phyloP scores from a whole-genome alignment of 257 asterid species.

The Osmanthus fragrans region DNA sequence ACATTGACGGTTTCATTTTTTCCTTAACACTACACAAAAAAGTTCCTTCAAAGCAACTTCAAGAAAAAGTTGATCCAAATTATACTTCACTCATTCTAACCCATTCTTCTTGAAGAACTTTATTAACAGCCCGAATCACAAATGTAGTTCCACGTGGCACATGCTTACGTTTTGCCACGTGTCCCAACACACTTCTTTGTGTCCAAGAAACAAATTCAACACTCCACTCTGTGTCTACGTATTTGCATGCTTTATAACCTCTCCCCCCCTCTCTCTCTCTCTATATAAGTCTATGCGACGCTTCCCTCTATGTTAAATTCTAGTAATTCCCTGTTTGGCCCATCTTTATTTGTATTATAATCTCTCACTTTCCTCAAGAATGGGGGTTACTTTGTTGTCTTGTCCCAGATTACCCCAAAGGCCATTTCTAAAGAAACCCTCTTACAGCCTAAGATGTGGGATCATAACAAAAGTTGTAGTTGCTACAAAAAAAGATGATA shows the following conservation, averaged over 20 bases:
- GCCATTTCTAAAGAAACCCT: not conserved
- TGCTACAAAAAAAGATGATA: conserved; percentile 28
- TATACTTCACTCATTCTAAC: not conserved
- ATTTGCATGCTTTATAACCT: not conserved
- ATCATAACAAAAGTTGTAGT: conserved; percentile 1
- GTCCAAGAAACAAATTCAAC: not conserved
- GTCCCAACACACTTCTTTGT: not conserved
- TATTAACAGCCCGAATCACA: not conserved
- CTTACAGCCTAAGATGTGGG: conserved; percentile 14
- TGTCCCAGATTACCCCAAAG: conserved; percentile 22
- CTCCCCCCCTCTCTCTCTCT: not conserved
- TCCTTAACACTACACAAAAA: not conserved
- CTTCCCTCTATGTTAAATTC: not conserved
- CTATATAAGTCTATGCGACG: not conserved
- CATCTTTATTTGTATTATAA: not conserved
- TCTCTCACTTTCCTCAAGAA: not conserved
- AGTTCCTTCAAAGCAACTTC: not conserved
- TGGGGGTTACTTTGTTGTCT: conserved; percentile 31
- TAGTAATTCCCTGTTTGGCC: not conserved
- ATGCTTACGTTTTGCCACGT: not conserved
- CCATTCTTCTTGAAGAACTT: not conserved
- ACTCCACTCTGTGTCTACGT: not conserved
- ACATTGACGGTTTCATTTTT: not conserved
- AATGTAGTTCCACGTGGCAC: not conserved
- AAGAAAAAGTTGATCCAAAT: not conserved